Base-by-base conservation (phyloP, 1,284 basidiomycete genomes). In the Butyriboletus appendiculatus region DNA sequence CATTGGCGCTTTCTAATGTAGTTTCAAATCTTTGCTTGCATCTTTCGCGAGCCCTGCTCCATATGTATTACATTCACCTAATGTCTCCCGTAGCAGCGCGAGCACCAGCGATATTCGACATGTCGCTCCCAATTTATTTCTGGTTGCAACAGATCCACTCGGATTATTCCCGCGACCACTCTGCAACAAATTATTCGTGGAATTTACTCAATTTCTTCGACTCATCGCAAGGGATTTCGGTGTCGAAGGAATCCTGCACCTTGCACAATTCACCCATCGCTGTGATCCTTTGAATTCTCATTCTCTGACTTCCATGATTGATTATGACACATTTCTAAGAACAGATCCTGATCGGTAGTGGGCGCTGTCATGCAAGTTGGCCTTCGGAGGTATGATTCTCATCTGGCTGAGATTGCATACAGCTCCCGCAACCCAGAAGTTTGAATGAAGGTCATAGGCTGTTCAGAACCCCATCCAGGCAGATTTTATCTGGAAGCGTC, bases 1-100 rank as follows among this genome's bases (percentile, higher is more conserved):
- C 43, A 50, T 53, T 8, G 43, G 47, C 7, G 32, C 54, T 24
- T 55, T 64, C 40, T 64, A 51, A 52, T 39, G 18, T 28, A 34
- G 20, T 12, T 35, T 33, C 11, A 10, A 37, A 22, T 22, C 18
- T 22, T 22, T 15, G 12, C 24, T 40, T 24, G 28, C 42, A 20
- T 28, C 26, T 5, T 26, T 40, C 33, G 12, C 35, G 6, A 39
- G 16, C 28, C 42, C 14, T 15, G 7, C 26, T 35, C 37, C 14
- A 10, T 15, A 16, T 52, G 48, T 44, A 57, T 39, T 24, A 22
- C 33, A 16, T 53, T n/a, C 39, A 37, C 8, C 32, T 51, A 45
- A 62, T 50, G 28, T 35, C 45, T 20, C 40, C 15, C 35, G 14
- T n/a, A 33, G 20, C 52, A 28, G 15, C 14, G 30, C 18, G 39